Base-by-base conservation (phyloP, 768 basidiomycete species). In the Lactarius psammicola region DNA sequence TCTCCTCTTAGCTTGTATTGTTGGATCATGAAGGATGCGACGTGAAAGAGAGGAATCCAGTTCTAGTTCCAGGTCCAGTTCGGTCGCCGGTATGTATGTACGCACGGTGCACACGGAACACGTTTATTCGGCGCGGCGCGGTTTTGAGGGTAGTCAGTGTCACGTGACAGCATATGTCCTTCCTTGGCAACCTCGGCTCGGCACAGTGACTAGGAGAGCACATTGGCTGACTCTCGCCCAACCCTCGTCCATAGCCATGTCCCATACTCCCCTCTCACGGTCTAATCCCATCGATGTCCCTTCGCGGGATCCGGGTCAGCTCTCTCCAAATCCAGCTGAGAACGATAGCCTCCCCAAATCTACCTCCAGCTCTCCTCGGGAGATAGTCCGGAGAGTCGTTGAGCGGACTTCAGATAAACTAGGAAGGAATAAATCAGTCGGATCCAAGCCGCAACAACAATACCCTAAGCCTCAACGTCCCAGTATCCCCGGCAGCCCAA, bases 361-460 rank as follows among this genome's bases (percentile, higher is more conserved):
- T 13, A 55, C 44, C 30, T 69, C 64, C 38, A 68, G 53, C 23
- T 64, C 66, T 53, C 66, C 63, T 40, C 68, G 66, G 13, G 63
- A 71, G n/a, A 55, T 75, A 7, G 70, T 73, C 10, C 71, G 71
- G 15, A 74, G 76, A 59, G 74, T 74, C 33, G 68, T 84, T 53
- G 81, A 80, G 70, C 82, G 78, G 76, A 87, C 87, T 0, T 86
- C 86, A 62, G 85, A 86, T 70, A 88, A 81, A 66, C 79, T 92
- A 34, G 85, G 86, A 66, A 80, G 81, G 71, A 88, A 86, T 74
- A 72, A 69, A 55, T 71, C 73, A 3, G 26, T 62, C 34, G 69
- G 72, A 10, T 70, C 59, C 46, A 72, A 71, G 66, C 38, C 36
- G 5, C 59, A 56, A 40, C n/a, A 30, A 23, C n/a, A 38, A 17